Conservation (phyloP, 371 early-diverging fungal species). For the Mortierella sp. region DNA sequence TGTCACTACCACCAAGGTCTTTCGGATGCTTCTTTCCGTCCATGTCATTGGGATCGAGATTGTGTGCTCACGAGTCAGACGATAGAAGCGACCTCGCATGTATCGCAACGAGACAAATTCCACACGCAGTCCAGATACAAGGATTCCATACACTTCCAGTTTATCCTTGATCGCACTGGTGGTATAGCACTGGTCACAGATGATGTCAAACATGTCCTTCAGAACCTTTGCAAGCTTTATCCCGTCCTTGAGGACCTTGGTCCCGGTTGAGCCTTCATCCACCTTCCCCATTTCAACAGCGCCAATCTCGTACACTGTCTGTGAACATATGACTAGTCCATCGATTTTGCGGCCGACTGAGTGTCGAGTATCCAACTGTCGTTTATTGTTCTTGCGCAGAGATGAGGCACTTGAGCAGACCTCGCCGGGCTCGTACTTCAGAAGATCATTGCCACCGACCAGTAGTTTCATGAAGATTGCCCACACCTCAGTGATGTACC, state of each 20-base stretch:
- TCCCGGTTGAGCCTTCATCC: constrained; percentile 13
- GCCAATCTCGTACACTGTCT: not conserved
- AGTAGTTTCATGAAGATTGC: constrained; percentile 2
- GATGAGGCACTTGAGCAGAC: constrained; percentile 4
- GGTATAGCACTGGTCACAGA: too few relatives aligned
- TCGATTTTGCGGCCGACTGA: constrained; percentile 8
- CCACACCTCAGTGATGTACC: not conserved
- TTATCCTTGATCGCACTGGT: too few relatives aligned
- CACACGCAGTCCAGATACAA: constrained; percentile 9
- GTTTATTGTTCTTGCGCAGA: constrained; percentile 8
- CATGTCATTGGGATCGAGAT: constrained; percentile 4
- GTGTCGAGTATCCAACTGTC: constrained; percentile 1
- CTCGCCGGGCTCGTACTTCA: constrained; percentile 16
- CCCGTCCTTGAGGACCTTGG: constrained; percentile 7
- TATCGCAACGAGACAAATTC: constrained; percentile 4
- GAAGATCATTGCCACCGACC: too few relatives aligned
- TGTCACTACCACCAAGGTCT: not conserved
- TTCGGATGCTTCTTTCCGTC: constrained; percentile 5
- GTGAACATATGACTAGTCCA: not conserved
- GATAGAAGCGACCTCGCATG: constrained; percentile 9
- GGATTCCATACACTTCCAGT: constrained; percentile 6
- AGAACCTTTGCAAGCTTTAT: constrained; percentile 13
- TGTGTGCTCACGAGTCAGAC: not conserved
- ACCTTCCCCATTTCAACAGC: constrained; percentile 6
- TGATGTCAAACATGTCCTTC: constrained; percentile 11